Conservation (phyloP, 257 asterid species). For the Thymus mandschuricus region DNA sequence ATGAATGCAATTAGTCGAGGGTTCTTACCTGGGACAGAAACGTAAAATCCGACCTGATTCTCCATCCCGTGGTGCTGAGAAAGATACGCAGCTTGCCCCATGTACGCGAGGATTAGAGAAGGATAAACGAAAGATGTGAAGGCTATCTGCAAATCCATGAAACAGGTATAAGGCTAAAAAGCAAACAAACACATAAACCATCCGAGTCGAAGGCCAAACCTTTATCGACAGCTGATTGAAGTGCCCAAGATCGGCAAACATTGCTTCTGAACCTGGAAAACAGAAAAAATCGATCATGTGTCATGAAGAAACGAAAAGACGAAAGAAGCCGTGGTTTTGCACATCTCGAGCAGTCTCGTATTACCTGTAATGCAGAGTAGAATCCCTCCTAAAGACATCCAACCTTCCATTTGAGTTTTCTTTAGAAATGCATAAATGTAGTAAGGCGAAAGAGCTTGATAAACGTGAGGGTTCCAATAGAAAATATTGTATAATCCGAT, state of each 20-base stretch:
- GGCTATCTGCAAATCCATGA: conserved; percentile 58
- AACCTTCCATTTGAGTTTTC: conserved; percentile 74
- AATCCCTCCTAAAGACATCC: conserved; percentile 91
- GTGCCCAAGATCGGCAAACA: conserved; percentile 97
- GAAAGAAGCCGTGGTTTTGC: neutral
- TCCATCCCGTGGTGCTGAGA: conserved; percentile 62
- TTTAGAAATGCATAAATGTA: conserved; percentile 75
- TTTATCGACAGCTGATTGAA: conserved; percentile 85
- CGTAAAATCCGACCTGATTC: conserved; percentile 71
- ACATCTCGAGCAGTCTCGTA: conserved; percentile 3
- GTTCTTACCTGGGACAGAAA: conserved; percentile 79
- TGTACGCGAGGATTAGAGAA: conserved; percentile 78
- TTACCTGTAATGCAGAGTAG: conserved; percentile 83
- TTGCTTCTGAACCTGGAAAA: conserved; percentile 93
- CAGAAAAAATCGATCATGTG: neutral
- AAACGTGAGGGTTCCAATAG: conserved; percentile 76
- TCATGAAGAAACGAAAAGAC: neutral
- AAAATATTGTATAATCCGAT: conserved; percentile 77
- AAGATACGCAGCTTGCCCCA: conserved; percentile 97
- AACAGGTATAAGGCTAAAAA: neutral
- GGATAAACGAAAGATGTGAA: conserved; percentile 82
- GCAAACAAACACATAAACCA: neutral
- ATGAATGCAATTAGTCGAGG: neutral
- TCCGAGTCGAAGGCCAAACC: conserved; percentile 36
- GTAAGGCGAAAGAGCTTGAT: conserved; percentile 77